Base-by-base conservation (phyloP, 148 eudicot species). In the Amaranthus cruentus region DNA sequence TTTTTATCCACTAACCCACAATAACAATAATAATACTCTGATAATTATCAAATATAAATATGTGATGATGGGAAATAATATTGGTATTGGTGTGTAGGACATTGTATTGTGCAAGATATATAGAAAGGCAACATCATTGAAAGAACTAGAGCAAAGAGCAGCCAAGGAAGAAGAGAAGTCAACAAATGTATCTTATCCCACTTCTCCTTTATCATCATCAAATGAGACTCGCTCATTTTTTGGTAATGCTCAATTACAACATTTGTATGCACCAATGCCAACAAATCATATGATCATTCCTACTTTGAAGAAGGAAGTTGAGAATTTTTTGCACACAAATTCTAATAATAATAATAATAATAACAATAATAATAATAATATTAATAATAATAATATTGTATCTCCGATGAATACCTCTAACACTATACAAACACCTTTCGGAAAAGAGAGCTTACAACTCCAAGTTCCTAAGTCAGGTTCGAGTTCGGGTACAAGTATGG, bases 101-200 rank as follows among this genome's bases (percentile, higher is more conserved):
- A 85, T 88, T 73, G 98, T 94, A 69, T 62, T 94, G 77, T 91
- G 98, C 78, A 94, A 94, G 77, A 83, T 94, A 81, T 94, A 94
- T 73, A 88, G 89, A 66, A 94, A 94, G 83, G 98, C 98, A 58
- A 94, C 96, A 11, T 89, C 98, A 6, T 57, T 91, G 78, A 94
- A 88, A 69, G 92, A 84, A 62, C 77, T 94, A 77, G 98, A 94
- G 75, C 87, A 86, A 67, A 85, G 90, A 85, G 97, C 93, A 62
- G 87, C 91, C 71, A 79, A 80, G 79, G 96, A 90, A 78, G 91
- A 81, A 59, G 78, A 75, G 21, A 83, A 76, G 42, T 62, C 81
- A 57, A 7, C 7, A 49, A 55, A 48, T 52, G 14, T 14, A 9
- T 70, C 76, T n/a, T 80, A 77, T 66, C 75, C 89, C 15, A 55